Evolutionary conservation across 192 early-diverging fungal genomes (phyloP), one percentile per base, ranked within the genome.

Genomic region (Tieghemiomyces parasiticus): DNA sequence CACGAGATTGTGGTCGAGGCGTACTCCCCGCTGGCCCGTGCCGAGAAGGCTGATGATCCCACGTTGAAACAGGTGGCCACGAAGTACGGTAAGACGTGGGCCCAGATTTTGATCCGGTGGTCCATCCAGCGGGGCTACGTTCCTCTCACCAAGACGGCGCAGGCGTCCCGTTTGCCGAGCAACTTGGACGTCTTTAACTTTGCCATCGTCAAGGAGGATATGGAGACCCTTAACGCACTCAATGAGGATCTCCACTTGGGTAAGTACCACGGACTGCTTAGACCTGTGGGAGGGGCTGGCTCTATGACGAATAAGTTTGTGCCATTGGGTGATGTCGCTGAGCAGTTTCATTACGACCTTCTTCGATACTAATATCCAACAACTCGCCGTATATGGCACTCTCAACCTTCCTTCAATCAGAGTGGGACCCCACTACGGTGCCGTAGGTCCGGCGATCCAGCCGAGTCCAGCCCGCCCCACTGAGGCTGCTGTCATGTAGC

Each of bases 131-230:
- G 69, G 53, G 81, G 76, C 8, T 67, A 68, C 46, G 62, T 80
- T 49, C 65, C 67, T 10, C 53, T 88, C 16, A 83, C 86, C 25
- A 83, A 84, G 63, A 79, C 72, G 59, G 42, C 66, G 1, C 29
- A 72, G n/a, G 64, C 69, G 46, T 66, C 62, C 3, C 74, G 80
- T 19, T 70, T 86, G 26, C 65, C 61, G 10, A 71, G 79, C 35
- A 88, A 88, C 55, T 60, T 74, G 0, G 73, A 79, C 45, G 72
- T 83, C 6, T 81, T 73, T 63, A 70, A 74, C 45, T 87, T 75
- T 56, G 65, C 70, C 32, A 60, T 88, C 30, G 62, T 68, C 4
- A 72, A 73, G 45, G 77, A 70, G 45, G 75, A 79, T 56, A 79
- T 87, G 74, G 65, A 65, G 44, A 50, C 59, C 16, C 48, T 86